Evolutionary conservation across 257 asterid species (phyloP).

Genomic region (Solanum ossicruentum): DNA sequence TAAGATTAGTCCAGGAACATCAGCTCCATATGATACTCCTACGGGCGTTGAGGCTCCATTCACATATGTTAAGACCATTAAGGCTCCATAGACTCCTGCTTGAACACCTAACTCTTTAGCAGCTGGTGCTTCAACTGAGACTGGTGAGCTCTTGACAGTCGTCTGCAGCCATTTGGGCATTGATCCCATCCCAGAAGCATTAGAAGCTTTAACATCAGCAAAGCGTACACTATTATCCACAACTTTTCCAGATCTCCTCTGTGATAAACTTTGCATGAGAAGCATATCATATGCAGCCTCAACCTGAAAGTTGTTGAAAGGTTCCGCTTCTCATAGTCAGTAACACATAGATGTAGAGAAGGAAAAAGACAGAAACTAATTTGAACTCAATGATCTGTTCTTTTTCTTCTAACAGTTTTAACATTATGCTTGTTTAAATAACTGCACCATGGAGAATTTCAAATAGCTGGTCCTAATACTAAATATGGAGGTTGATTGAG

Average conservation of each 20-base stretch:
- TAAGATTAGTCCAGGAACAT: constrained; percentile 82
- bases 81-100: constrained; percentile 96
- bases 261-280: constrained; percentile 85
- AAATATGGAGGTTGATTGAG: neutral
- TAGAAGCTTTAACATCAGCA: constrained; percentile 83
- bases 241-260: constrained; percentile 85
- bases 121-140: constrained; percentile 73
- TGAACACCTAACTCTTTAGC: constrained; percentile 77
- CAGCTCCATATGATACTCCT: constrained; percentile 49
- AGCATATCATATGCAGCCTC: constrained; percentile 98
- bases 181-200: constrained; percentile 42
- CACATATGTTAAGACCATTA: constrained; percentile 68
- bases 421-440: neutral
- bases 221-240: constrained; percentile 57
- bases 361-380: neutral
- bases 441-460: neutral
- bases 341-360: neutral
- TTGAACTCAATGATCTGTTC: neutral
- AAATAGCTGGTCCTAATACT: neutral
- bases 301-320: constrained; percentile 30
- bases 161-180: constrained; percentile 85
- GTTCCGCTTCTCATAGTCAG: neutral
- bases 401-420: neutral
- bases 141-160: constrained; percentile 36
- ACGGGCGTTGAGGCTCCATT: constrained; percentile 71